A percentile compares a stretch with the other conserved stretches of the same genome.
These are phyloP conservation scores for Blechomonas ayalai DNA, from an alignment of 208 protist genomes.

Conservation along the genomic window DNA sequence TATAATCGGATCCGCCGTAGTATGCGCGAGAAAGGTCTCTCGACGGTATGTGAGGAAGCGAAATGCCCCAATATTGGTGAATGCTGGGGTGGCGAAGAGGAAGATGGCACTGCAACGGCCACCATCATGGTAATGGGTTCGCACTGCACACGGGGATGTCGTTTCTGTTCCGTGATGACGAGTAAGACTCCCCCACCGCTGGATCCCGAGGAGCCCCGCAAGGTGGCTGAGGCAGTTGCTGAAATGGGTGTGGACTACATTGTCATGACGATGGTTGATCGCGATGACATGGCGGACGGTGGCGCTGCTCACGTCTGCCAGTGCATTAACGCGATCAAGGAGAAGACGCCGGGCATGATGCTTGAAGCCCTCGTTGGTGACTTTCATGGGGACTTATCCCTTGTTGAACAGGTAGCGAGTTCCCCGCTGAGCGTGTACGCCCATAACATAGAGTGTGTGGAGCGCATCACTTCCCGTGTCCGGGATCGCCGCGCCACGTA, in stretches of 20 bases:
- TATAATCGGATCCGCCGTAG: slow-evolving; percentile 74
- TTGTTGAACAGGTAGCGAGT: slow-evolving; percentile 82
- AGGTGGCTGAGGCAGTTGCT: slow-evolving; percentile 89
- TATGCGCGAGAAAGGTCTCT: slow-evolving; percentile 83
- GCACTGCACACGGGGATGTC: slow-evolving; percentile 97
- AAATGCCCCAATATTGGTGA: slow-evolving; percentile 98
- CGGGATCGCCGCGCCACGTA: slow-evolving; percentile 95
- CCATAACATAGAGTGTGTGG: slow-evolving; percentile 98
- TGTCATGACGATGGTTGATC: slow-evolving; percentile 98
- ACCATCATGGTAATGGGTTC: slow-evolving; percentile 99
- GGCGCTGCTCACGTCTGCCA: slow-evolving; percentile 90
- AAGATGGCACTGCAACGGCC: slow-evolving; percentile 89
- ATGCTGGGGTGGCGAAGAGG: slow-evolving; percentile 93
- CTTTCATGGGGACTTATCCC: slow-evolving; percentile 89
- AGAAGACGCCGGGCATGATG: slow-evolving; percentile 57
- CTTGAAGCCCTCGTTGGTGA: slow-evolving; percentile 97
- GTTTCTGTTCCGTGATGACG: slow-evolving; percentile 98
- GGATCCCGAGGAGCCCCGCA: slow-evolving; percentile 92
- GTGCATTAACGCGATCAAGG: slow-evolving; percentile 89
- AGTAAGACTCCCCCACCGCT: slow-evolving; percentile 89
- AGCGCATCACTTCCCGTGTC: slow-evolving; percentile 88
- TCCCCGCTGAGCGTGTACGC: slow-evolving; percentile 97
- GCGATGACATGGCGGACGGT: slow-evolving; percentile 93
- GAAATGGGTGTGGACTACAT: slow-evolving; percentile 98
- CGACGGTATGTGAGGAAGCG: slow-evolving; percentile 92